Conservation (phyloP, 2,329 filamentous ascomycete species). For the Elsinoe fawcettii region DNA sequence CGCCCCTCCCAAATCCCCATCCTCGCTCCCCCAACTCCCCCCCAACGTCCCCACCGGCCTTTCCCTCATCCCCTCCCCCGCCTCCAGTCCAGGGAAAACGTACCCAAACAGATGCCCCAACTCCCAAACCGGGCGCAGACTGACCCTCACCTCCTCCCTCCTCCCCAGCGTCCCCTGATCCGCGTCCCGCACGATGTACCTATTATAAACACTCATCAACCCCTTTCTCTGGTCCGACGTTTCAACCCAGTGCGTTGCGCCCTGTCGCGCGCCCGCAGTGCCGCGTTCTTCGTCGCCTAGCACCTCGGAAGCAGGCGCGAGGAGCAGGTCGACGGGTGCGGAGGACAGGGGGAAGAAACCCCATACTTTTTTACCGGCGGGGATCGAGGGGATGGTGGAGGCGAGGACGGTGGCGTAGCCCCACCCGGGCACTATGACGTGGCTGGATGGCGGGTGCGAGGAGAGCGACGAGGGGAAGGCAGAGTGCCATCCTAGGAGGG, state of each 20-base stretch:
- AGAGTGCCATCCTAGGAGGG: not conserved
- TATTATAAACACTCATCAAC: slow-evolving; percentile 4
- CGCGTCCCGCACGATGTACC: not conserved
- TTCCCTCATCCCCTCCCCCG: not conserved
- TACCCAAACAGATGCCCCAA: slow-evolving; percentile 1
- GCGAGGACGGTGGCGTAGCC: not conserved
- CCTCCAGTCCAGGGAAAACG: not conserved
- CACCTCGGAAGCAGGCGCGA: not conserved
- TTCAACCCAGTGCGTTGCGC: not conserved
- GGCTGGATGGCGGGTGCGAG: not conserved
- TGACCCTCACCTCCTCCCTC: not conserved
- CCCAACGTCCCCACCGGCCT: not conserved
- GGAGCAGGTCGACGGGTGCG: not conserved
- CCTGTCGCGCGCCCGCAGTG: not conserved
- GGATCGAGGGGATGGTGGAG: not conserved
- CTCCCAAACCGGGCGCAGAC: slow-evolving; percentile 5
- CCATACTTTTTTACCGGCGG: not conserved
- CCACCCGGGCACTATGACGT: slow-evolving; percentile 1
- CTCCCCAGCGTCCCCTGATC: not conserved
- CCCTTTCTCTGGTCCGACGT: not conserved
- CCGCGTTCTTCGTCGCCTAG: not conserved
- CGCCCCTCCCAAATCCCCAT: not conserved
- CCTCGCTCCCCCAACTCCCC: not conserved
- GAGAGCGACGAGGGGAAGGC: not conserved
- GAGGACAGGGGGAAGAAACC: slow-evolving; percentile 2